phyloP scores from a whole-genome alignment of 352 stramenopile genomes.

The Pythium chondricola region DNA sequence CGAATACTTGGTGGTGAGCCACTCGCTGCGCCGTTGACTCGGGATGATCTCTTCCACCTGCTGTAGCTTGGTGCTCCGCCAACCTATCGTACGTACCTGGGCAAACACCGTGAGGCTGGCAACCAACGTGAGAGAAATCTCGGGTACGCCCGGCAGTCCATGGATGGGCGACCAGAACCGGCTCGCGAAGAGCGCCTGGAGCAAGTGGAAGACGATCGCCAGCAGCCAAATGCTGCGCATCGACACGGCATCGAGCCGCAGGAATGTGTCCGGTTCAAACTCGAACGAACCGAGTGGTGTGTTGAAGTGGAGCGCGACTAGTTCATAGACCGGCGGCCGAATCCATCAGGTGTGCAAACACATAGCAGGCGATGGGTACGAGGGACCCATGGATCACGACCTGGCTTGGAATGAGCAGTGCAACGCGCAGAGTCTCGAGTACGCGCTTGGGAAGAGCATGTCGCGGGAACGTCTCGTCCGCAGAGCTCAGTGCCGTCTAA shows the following conservation, averaged over 20 bases:
- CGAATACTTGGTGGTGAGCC: not conserved
- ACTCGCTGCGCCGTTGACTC: not conserved
- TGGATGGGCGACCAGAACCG: constrained; percentile 7
- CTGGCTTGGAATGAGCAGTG: constrained; percentile 43
- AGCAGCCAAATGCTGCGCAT: constrained; percentile 46
- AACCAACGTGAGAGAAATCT: constrained; percentile 31
- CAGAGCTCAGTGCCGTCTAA: constrained; percentile 15
- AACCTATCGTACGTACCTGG: constrained; percentile 13
- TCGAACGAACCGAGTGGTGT: constrained; percentile 22
- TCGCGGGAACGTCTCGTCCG: not conserved
- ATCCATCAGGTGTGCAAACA: constrained; percentile 39
- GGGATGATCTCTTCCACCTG: constrained; percentile 1
- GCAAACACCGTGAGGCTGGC: constrained; percentile 25
- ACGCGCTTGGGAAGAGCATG: not conserved
- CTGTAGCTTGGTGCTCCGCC: not conserved
- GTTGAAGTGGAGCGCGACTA: constrained; percentile 27
- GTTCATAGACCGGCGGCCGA: constrained; percentile 29
- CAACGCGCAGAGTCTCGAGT: constrained; percentile 7
- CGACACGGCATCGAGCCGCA: constrained; percentile 28
- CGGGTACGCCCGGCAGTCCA: constrained; percentile 24
- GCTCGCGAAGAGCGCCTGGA: not conserved
- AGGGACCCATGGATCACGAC: constrained; percentile 41
- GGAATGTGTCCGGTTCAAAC: constrained; percentile 19
- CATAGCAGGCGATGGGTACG: constrained; percentile 40
- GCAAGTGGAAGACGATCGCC: constrained; percentile 21